phyloP scores from a whole-genome alignment of 2,329 filamentous ascomycete species.

The Daldinia eschscholtzii region DNA sequence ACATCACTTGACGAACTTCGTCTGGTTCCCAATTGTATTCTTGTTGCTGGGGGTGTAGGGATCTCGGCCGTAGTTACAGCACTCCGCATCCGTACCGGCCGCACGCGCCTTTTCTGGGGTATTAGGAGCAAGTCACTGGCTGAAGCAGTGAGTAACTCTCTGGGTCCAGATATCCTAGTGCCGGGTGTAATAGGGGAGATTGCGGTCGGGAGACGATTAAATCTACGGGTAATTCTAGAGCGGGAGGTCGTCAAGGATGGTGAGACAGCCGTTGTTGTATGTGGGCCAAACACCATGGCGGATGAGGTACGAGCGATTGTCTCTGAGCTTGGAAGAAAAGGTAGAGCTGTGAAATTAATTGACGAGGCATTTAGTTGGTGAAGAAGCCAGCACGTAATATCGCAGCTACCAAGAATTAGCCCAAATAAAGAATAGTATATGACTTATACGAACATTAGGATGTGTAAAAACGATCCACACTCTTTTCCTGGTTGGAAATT shows the following conservation, averaged over 20 bases:
- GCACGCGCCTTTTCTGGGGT: constrained; percentile 37
- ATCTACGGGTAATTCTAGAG: constrained; percentile 37
- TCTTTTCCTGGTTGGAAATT: not conserved
- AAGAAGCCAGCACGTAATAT: not conserved
- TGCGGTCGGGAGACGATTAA: constrained; percentile 31
- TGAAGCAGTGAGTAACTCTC: constrained; percentile 12
- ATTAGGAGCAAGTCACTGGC: constrained; percentile 22
- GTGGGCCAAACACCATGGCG: constrained; percentile 48
- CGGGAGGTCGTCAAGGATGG: constrained; percentile 33
- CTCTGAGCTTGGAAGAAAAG: constrained; percentile 40
- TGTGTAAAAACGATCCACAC: not conserved
- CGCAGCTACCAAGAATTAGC: not conserved
- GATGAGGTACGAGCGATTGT: constrained; percentile 46
- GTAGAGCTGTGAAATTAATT: constrained; percentile 40
- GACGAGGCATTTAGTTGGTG: constrained; percentile 49
- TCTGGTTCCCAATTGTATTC: constrained; percentile 26
- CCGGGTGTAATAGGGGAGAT: constrained; percentile 29
- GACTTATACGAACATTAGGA: not conserved
- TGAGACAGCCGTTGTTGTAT: constrained; percentile 47
- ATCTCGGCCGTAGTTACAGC: constrained; percentile 30
- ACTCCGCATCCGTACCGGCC: constrained; percentile 23
- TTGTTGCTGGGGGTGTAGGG: constrained; percentile 36
- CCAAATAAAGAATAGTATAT: not conserved
- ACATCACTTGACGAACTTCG: constrained; percentile 26
- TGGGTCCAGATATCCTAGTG: constrained; percentile 25